Percentiles rank a stretch among this genome's conserved stretches.
Evolutionary conservation across 164 flowering plant species (phyloP).

Genomic region (Vitis riparia): DNA sequence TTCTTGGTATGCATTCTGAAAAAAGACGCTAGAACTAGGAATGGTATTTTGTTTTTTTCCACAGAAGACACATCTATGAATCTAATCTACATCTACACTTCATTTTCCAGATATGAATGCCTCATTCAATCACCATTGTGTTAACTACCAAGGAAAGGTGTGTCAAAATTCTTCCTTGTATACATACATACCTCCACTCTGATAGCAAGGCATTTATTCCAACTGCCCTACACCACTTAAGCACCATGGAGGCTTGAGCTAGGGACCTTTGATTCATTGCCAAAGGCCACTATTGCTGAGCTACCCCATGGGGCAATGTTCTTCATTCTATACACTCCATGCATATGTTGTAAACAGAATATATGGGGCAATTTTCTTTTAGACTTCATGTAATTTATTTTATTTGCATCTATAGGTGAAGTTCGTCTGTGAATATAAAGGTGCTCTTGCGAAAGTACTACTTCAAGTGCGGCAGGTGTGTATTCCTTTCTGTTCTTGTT

Average conservation of each 20-base stretch:
- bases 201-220: too few species aligned
- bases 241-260: too few species aligned
- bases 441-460: constrained; percentile 80
- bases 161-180: not conserved
- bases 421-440: constrained; percentile 61
- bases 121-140: constrained; percentile 63
- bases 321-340: too few species aligned
- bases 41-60: not conserved
- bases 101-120: constrained; percentile 75
- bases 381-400: not conserved
- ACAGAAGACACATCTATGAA: not conserved
- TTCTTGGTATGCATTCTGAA: too few species aligned
- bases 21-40: not conserved
- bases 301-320: too few species aligned
- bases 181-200: too few species aligned
- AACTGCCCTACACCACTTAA: too few species aligned
- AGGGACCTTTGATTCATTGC: too few species aligned
- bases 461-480: constrained; percentile 80
- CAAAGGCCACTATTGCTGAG: too few species aligned
- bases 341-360: too few species aligned
- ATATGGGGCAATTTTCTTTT: too few species aligned
- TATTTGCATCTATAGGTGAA: constrained; percentile 51
- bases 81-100: not conserved
- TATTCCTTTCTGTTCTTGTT: not conserved
- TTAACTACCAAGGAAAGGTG: constrained; percentile 85